Evolutionary conservation across 2,329 filamentous ascomycete genomes (phyloP).

Genomic region (Aspergillus quadricinctus): DNA sequence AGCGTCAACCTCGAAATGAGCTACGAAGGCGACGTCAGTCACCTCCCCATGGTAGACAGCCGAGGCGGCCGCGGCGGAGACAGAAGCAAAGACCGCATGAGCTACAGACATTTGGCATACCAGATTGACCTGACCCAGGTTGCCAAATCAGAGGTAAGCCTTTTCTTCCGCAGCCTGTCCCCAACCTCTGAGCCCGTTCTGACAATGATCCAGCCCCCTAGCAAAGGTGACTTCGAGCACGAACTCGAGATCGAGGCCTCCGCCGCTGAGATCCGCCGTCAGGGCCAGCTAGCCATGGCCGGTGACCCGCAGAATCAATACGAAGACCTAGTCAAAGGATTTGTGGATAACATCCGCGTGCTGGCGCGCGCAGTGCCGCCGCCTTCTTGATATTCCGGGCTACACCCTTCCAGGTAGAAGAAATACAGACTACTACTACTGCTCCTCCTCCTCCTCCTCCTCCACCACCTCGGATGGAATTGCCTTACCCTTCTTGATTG

Average conservation of each 20-base stretch:
- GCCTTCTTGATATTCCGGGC: slow-evolving; percentile 11
- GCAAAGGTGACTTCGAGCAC: slow-evolving; percentile 42
- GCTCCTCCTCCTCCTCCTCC: too few species aligned
- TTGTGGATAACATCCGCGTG: slow-evolving; percentile 47
- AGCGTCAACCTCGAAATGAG: slow-evolving; percentile 93
- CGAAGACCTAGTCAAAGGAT: slow-evolving; percentile 44
- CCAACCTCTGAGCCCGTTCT: slow-evolving; percentile 4
- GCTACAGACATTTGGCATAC: slow-evolving; percentile 82
- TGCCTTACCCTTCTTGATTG: background rate
- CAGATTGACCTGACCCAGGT: slow-evolving; percentile 94
- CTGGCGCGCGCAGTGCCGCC: slow-evolving; percentile 40
- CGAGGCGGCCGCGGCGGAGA: slow-evolving; percentile 46
- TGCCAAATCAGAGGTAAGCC: slow-evolving; percentile 48
- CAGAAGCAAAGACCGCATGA: slow-evolving; percentile 83
- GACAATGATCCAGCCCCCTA: slow-evolving; percentile 26
- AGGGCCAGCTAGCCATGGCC: slow-evolving; percentile 39
- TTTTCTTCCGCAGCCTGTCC: background rate
- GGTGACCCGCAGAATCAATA: slow-evolving; percentile 41
- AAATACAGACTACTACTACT: background rate
- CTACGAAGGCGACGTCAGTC: slow-evolving; percentile 65
- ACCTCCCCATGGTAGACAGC: slow-evolving; percentile 44
- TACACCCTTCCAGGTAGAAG: too few species aligned
- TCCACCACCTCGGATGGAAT: background rate
- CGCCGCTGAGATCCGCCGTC: slow-evolving; percentile 41
- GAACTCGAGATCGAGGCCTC: slow-evolving; percentile 49